phyloP scores from a whole-genome alignment of 345 rosid species.

The Eucalyptus marginata region DNA sequence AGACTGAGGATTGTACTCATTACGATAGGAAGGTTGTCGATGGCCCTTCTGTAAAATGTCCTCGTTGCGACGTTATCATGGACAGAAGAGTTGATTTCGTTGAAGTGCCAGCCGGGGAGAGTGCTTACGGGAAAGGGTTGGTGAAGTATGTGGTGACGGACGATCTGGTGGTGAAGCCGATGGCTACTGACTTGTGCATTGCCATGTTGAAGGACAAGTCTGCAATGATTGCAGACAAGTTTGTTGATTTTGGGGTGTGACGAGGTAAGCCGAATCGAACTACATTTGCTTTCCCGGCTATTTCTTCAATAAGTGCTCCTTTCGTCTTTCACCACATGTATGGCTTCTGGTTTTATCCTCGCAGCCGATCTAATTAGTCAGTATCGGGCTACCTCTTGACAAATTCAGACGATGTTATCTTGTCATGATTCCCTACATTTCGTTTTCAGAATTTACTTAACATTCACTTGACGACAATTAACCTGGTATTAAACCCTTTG shows the following conservation, averaged over 20 bases:
- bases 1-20: not conserved
- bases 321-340: not conserved
- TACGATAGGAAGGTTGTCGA: not conserved
- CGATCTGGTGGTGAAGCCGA: conserved; percentile 4
- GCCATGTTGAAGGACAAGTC: conserved; percentile 2
- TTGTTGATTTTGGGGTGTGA: not conserved
- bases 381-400: not conserved
- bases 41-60: not conserved
- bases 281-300: not conserved
- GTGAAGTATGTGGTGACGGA: conserved; percentile 19
- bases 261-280: not conserved
- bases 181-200: conserved; percentile 6
- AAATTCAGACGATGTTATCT: not conserved
- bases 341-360: not conserved
- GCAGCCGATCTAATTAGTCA: not conserved
- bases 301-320: not conserved
- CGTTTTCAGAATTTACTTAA: not conserved
- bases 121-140: conserved; percentile 12
- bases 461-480: not conserved
- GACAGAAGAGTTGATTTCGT: not conserved
- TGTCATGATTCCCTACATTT: not conserved
- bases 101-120: not conserved
- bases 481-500: not conserved
- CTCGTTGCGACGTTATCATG: not conserved
- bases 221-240: conserved; percentile 3